Base-by-base conservation (phyloP, 495 filamentous ascomycete genomes). In the Penicillium verhagenii region DNA sequence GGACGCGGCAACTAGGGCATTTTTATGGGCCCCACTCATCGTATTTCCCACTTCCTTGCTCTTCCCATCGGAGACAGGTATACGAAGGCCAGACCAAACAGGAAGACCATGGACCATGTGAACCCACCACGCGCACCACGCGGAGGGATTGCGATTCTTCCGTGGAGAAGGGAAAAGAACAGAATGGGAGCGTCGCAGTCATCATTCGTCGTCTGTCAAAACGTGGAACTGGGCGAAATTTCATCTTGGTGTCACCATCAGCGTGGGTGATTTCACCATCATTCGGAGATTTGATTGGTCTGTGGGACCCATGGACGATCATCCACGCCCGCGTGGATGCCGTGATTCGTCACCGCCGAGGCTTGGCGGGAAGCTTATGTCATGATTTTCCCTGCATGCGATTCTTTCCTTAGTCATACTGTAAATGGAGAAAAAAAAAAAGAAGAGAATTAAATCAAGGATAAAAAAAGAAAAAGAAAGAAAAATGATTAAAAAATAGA, bases 191-290 rank as follows among this genome's bases (percentile, higher is more conserved):
- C 19, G 19, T 43, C 40, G 18, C 11, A 40, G 35, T n/a, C n/a
- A n/a, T 35, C 14, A 35, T 35, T 35, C 49, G 33, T 29, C 28
- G 29, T 2, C 37, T 21, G 26, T 53, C 6, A 33, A 50, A 52
- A 29, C 46, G 46, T 48, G 46, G 46, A 48, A 48, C 29, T 19
- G 47, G 14, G 14, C n/a, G 11, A 35, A 50, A 39, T 38, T 35
- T 35, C 16, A 2, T 35, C 1, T 35, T 31, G 46, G 35, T 62
- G 52, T 52, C 59, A 62, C 52, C 59, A 62, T 62, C 59, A 19
- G 24, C 38, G 25, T 31, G 26, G 47, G 18, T 21, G 59, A 61
- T 61, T 58, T 61, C 59, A 58, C 54, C 59, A 61, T 61, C 59
- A 11, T 14, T 2, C 28, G 10, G 8, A 0, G 3, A 7, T 18